These are phyloP conservation scores for Ganoderma boninense DNA, from an alignment of 1,284 basidiomycete species.

Conservation along the genomic window DNA sequence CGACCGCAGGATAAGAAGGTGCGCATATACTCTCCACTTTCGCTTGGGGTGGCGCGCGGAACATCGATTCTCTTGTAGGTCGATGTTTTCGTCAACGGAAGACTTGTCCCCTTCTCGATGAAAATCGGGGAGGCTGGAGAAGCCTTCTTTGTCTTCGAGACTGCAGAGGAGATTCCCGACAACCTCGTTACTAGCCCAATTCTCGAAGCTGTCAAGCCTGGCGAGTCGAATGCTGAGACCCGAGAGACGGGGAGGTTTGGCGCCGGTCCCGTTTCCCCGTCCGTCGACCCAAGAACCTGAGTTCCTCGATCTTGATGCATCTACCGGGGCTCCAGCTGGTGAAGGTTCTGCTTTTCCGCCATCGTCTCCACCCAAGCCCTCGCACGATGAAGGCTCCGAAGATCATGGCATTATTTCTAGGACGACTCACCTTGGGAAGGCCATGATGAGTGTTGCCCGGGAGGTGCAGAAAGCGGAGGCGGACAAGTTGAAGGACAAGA, in stretches of 20 bases:
- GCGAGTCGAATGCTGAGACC: constrained; percentile 40
- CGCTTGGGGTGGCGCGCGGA: background rate
- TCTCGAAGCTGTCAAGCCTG: constrained; percentile 69
- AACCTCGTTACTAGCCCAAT: constrained; percentile 95
- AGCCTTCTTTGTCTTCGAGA: constrained; percentile 99
- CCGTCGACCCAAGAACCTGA: constrained; percentile 61
- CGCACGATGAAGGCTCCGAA: constrained; percentile 13
- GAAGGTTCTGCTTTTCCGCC: constrained; percentile 4
- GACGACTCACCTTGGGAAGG: constrained; percentile 42
- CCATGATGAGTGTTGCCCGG: constrained; percentile 39
- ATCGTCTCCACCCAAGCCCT: constrained; percentile 5
- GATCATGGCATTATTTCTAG: constrained; percentile 33
- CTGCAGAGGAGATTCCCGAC: constrained; percentile 92
- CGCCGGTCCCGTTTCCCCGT: constrained; percentile 22
- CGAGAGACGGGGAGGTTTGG: constrained; percentile 52
- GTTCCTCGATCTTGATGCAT: constrained; percentile 69
- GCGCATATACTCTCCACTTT: constrained; percentile 33
- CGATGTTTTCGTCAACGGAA: constrained; percentile 83
- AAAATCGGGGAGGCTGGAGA: constrained; percentile 99
- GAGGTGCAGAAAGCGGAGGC: constrained; percentile 41
- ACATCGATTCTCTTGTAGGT: constrained; percentile 57
- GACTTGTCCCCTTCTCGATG: constrained; percentile 92
- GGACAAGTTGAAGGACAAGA: constrained; percentile 41
- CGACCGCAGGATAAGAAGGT: constrained; percentile 95
- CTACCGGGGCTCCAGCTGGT: constrained; percentile 19